Percentiles rank a stretch among this genome's conserved stretches.
phyloP scores from a whole-genome alignment of 768 basidiomycete genomes.

The Hericium alpestre region DNA sequence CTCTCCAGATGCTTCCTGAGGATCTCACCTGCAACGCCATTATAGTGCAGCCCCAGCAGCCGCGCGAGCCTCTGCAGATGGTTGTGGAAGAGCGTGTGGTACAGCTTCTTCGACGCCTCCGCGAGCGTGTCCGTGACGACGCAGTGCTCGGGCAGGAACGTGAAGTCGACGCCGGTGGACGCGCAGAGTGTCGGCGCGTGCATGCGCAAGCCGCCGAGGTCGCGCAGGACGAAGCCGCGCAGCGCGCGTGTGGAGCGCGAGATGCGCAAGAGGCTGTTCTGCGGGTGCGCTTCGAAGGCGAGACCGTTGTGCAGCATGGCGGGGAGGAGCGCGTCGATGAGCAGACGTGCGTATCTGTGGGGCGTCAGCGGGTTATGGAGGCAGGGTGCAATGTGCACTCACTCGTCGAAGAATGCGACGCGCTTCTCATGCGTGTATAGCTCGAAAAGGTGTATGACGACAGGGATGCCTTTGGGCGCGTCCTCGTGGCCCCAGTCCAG shows the following conservation, averaged over 20 bases:
- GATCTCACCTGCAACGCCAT: slow-evolving; percentile 42
- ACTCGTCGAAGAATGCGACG: slow-evolving; percentile 37
- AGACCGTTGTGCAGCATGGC: slow-evolving; percentile 43
- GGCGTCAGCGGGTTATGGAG: background rate
- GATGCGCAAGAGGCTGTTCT: slow-evolving; percentile 43
- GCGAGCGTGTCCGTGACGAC: slow-evolving; percentile 36
- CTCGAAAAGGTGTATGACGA: slow-evolving; percentile 34
- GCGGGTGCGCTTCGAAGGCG: slow-evolving; percentile 54
- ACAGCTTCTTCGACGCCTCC: slow-evolving; percentile 46
- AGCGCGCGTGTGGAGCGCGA: slow-evolving; percentile 30
- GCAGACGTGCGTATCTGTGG: slow-evolving; percentile 38
- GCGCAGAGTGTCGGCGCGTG: slow-evolving; percentile 37
- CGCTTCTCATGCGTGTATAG: slow-evolving; percentile 39
- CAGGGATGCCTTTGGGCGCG: slow-evolving; percentile 30
- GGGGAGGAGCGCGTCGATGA: slow-evolving; percentile 41
- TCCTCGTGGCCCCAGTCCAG: slow-evolving; percentile 41
- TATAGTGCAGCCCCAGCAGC: slow-evolving; percentile 39
- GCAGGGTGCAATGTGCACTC: slow-evolving; percentile 3
- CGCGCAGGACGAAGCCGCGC: slow-evolving; percentile 43
- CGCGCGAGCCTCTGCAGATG: slow-evolving; percentile 49
- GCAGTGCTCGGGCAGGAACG: slow-evolving; percentile 44
- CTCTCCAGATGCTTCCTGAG: slow-evolving; percentile 34
- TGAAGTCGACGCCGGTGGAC: slow-evolving; percentile 40
- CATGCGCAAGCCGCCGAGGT: slow-evolving; percentile 47
- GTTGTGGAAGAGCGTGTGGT: slow-evolving; percentile 51